Base-by-base conservation (phyloP, 345 rosid species). In the Eucalyptus pauciflora region DNA sequence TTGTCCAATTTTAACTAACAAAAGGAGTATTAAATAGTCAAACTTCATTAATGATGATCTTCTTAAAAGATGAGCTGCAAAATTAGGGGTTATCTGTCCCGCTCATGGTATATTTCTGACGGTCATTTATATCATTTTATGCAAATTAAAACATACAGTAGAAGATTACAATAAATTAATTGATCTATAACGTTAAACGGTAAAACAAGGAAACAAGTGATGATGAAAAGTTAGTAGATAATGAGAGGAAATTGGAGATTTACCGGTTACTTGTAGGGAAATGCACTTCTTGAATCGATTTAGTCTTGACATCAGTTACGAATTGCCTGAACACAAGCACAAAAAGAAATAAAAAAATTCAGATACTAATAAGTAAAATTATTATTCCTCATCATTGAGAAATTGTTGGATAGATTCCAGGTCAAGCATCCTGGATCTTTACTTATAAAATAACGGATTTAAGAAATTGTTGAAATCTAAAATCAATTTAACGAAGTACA, bases 251-350 rank as follows among this genome's bases (percentile, higher is more conserved):
- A 31, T 41, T 29, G 29, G 51, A 31, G 60, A 56, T 89, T 88
- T 37, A 89, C 91, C 86, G 18, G 4, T 64, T 43, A 31, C 4
- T 52, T 6, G 64, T 2, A 58, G n/a, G 10, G 33, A 15, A 89
- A 58, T 7, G 12, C 48, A 87, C 6, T 29, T 90, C 52, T 48
- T 83, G 90, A 69, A 88, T 86, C 12, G 87, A 80, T 76, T 93
- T 88, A 27, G 92, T 89, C 31, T 52, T 51, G 50, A 91, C 88
- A 67, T 92, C 87, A 15, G 92, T 91, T 6, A 37, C 41, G 4
- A 37, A 90, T 41, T 41, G 43, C 87, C 93, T 89, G n/a, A 81
- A 58, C 29, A 13, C 41, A 49, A 20, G n/a, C 2, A 7, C 7
- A 10, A 9, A 60, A 33, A 37, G 6, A 18, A 88, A 1, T 43